Evolutionary conservation across 345 rosid genomes (phyloP), one percentile per base, ranked within the genome.

Genomic region (Theobroma cacao): DNA sequence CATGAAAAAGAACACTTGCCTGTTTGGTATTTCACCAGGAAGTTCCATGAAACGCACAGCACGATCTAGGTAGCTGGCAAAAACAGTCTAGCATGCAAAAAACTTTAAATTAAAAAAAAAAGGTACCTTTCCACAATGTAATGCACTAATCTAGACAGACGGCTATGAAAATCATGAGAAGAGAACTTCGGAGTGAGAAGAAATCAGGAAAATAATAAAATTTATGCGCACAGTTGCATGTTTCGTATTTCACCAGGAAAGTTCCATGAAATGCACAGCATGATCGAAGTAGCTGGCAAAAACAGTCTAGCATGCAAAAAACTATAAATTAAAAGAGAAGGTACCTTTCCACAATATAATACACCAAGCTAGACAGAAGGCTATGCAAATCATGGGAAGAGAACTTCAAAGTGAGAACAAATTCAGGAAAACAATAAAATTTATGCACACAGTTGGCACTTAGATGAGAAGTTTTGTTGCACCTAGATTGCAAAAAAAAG

Each of bases 1-100:
- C 7, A 50, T 52, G 40, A 14, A 66, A 13, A 82, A 53, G 48
- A 56, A 75, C 8, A 82, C 95, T 86, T 88, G 88, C 99, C 98
- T 95, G 86, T 92, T 94, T 64, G 93, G 98, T 87, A 94, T 94
- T 90, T 96, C 95, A 63, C 99, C 99, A 48, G 99, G 99, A 85
- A 96, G 94, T 87, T 94, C 99, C 99, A 94, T 96, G 80, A 96
- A 96, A 89, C 90, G 98, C 80, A 96, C 98, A 33, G 93, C 91
- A 75, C 98, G 99, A n/a, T 92, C 95, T 74, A 90, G 65, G 82
- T 94, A 96, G 83, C 95, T 85, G 67, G 95, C 85, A 85, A 96
- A 96, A 80, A 96, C 98, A 74, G 91, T 88, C 99, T 95, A 82
- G 72, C 77, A 80, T 2, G 31, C 20, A 80, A 64, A 43, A 66